Percentiles rank a stretch among this genome's conserved stretches.
phyloP scores from a whole-genome alignment of 345 rosid genomes.

The Kernera saxatilis region DNA sequence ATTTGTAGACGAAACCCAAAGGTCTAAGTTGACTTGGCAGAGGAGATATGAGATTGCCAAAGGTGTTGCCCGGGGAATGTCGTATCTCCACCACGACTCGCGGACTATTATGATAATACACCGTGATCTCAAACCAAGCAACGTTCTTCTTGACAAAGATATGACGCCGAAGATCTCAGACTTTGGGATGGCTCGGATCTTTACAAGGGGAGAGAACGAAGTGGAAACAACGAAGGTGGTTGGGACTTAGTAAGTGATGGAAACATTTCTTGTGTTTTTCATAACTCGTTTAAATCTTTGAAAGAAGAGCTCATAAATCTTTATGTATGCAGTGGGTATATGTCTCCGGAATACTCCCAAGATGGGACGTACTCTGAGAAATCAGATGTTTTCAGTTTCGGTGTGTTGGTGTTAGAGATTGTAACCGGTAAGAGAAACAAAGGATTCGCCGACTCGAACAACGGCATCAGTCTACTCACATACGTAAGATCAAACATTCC shows the following conservation, averaged over 20 bases:
- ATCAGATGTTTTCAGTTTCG: conserved; percentile 60
- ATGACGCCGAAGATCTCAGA: conserved; percentile 63
- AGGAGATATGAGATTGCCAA: conserved; percentile 47
- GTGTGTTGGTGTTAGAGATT: conserved; percentile 51
- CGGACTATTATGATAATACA: conserved; percentile 59
- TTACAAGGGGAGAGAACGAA: conserved; percentile 52
- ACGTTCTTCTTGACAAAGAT: no score
- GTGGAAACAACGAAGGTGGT: conserved; percentile 49
- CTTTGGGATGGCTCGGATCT: conserved; percentile 74
- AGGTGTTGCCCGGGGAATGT: conserved; percentile 60
- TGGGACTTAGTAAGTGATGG: conserved; percentile 56
- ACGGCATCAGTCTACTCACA: conserved; percentile 58
- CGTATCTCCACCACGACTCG: conserved; percentile 64
- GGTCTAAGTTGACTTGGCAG: conserved; percentile 45
- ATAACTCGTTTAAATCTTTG: no score
- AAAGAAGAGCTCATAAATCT: not conserved
- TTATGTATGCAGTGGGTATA: conserved; percentile 46
- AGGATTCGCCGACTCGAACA: conserved; percentile 37
- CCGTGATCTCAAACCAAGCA: conserved; percentile 66
- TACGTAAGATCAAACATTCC: conserved; percentile 36
- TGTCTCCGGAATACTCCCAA: conserved; percentile 71
- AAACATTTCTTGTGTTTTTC: not conserved
- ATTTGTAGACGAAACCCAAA: conserved; percentile 37
- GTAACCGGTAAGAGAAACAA: conserved; percentile 48
- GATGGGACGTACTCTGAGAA: conserved; percentile 55